Percentiles rank a stretch among this genome's conserved stretches.
These are phyloP conservation scores for Triticum dicoccoides DNA, from an alignment of 176 grass and related monocot species.

Conservation along the genomic window DNA sequence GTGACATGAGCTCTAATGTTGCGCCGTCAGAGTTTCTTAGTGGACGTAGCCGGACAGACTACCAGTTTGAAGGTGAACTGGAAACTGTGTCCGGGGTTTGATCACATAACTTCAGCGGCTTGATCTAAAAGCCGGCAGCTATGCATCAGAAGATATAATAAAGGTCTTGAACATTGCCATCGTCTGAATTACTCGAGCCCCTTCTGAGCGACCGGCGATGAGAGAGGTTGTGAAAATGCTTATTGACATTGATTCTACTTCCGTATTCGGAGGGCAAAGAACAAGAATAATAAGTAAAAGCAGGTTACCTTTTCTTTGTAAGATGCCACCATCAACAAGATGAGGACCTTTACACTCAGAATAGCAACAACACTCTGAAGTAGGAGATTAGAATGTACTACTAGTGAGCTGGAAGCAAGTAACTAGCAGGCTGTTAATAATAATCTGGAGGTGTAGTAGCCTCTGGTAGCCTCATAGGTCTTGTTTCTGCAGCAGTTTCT, in stretches of 20 bases:
- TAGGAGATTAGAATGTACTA: conserved; percentile 18
- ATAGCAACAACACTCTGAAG: neutral
- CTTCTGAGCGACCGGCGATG: conserved; percentile 49
- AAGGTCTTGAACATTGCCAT: conserved; percentile 60
- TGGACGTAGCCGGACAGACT: conserved; percentile 37
- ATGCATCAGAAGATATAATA: conserved; percentile 54
- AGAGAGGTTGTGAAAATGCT: conserved; percentile 85
- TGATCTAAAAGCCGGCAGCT: conserved; percentile 19
- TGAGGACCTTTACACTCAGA: conserved; percentile 18
- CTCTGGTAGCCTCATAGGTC: conserved; percentile 21
- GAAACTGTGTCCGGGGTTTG: conserved; percentile 59
- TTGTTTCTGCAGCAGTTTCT: neutral
- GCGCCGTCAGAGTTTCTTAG: conserved; percentile 74
- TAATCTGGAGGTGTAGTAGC: conserved; percentile 22
- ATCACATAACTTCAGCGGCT: neutral
- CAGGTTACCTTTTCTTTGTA: neutral
- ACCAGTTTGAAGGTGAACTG: conserved; percentile 37
- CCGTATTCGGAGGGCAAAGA: conserved; percentile 12
- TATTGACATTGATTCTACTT: conserved; percentile 44
- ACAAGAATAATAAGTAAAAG: conserved; percentile 27
- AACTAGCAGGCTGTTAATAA: conserved; percentile 27
- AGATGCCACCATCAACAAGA: neutral
- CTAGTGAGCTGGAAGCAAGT: neutral
- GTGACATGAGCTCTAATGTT: conserved; percentile 47
- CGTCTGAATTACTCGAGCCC: conserved; percentile 43